Conservation (phyloP, 768 basidiomycete species). For the Crucibulum laeve region DNA sequence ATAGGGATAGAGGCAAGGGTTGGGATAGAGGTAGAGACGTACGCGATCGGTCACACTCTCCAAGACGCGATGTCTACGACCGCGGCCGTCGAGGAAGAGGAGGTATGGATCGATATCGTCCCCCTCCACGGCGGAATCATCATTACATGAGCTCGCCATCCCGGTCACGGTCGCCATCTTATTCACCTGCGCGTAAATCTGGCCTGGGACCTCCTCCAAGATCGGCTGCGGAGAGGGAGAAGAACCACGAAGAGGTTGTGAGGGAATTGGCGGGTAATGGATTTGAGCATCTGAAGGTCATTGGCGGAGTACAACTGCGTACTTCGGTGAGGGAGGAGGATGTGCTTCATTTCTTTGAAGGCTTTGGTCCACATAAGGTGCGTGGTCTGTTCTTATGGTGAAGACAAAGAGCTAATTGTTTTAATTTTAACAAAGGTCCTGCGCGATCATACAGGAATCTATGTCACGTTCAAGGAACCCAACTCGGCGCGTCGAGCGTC, state of each 20-base stretch:
- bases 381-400: constrained; percentile 20
- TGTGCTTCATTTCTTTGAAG: constrained; percentile 62
- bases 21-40: not conserved
- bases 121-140: not conserved
- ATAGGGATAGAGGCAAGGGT: not conserved
- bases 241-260: constrained; percentile 34
- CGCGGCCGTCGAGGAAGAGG: constrained; percentile 5
- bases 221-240: constrained; percentile 28
- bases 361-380: constrained; percentile 72
- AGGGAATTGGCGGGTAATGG: constrained; percentile 58
- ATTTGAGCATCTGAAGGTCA: constrained; percentile 62
- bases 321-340: constrained; percentile 60
- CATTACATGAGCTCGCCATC: constrained; percentile 10
- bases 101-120: not conserved
- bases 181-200: constrained; percentile 17
- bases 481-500: constrained; percentile 65
- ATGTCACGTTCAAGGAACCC: constrained; percentile 69
- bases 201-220: constrained; percentile 10
- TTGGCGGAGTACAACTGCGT: constrained; percentile 40
- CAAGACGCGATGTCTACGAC: constrained; percentile 5
- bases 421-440: constrained; percentile 46
- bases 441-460: constrained; percentile 68
- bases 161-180: constrained; percentile 27
- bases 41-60: constrained; percentile 1
- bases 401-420: constrained; percentile 4